phyloP scores from a whole-genome alignment of 2,329 filamentous ascomycete genomes.

The Trichophyton mentagrophytes region DNA sequence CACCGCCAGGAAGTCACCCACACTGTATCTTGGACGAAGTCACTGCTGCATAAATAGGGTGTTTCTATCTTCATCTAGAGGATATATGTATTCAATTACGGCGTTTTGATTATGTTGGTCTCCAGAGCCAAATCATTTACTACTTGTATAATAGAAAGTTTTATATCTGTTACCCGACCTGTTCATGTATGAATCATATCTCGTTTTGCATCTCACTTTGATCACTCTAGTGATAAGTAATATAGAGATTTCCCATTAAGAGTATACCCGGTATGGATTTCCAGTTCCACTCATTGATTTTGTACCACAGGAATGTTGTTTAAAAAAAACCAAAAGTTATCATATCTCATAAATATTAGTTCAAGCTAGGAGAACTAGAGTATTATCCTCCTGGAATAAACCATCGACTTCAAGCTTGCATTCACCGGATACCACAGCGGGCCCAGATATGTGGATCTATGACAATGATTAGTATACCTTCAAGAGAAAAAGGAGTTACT shows the following conservation, averaged over 20 bases:
- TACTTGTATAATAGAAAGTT: neutral
- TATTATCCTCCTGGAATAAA: conserved; percentile 58
- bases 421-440: conserved; percentile 58
- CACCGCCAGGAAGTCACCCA: neutral
- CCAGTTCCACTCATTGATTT: neutral
- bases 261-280: too few species aligned
- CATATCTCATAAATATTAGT: neutral
- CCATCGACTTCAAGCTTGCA: conserved; percentile 51
- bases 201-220: neutral
- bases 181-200: neutral
- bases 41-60: neutral
- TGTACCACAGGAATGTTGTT: neutral
- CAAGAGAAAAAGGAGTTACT: neutral
- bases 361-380: conserved; percentile 41
- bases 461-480: conserved; percentile 11
- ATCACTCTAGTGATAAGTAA: neutral
- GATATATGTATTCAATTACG: neutral
- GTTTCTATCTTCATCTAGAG: neutral
- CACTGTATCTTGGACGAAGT: neutral
- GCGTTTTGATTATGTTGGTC: neutral
- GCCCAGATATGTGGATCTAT: conserved; percentile 59
- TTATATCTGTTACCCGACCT: neutral
- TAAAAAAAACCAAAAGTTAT: neutral
- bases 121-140: neutral
- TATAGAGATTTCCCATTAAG: too few species aligned